Evolutionary conservation across 2,329 filamentous ascomycete genomes (phyloP).

Genomic region (Aspergillus pseudoviridinutans): DNA sequence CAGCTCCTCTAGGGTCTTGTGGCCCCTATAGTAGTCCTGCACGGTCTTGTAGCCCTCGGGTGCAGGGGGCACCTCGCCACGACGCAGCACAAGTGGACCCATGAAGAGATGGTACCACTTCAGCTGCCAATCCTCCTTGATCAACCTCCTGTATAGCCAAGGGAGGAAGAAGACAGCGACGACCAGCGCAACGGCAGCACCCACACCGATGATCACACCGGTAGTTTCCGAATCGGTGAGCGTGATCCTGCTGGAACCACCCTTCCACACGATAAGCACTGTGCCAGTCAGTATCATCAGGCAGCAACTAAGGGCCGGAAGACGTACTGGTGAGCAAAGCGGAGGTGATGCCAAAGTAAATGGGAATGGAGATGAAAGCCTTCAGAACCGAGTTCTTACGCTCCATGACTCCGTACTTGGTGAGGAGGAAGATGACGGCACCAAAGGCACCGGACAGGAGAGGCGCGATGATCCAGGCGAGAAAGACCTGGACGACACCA

Average conservation of each 20-base stretch:
- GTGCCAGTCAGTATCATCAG: not conserved
- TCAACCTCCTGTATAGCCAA: constrained; percentile 13
- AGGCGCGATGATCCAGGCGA: constrained; percentile 18
- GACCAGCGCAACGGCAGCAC: constrained; percentile 8
- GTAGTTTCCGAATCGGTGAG: constrained; percentile 8
- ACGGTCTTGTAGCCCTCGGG: constrained; percentile 6
- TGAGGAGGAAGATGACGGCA: constrained; percentile 14
- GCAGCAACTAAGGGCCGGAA: not conserved
- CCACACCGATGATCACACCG: constrained; percentile 12
- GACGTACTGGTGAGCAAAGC: constrained; percentile 14
- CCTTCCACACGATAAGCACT: constrained; percentile 22
- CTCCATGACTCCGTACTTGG: constrained; percentile 12
- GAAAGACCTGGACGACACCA: constrained; percentile 17
- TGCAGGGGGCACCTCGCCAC: constrained; percentile 9
- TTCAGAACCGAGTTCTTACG: constrained; percentile 9
- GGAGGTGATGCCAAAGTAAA: constrained; percentile 16
- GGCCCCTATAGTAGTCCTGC: constrained; percentile 15
- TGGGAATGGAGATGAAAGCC: constrained; percentile 10
- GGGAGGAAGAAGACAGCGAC: constrained; percentile 10
- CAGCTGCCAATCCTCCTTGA: constrained; percentile 14
- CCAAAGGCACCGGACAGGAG: constrained; percentile 11
- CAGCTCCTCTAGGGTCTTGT: constrained; percentile 16
- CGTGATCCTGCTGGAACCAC: constrained; percentile 11
- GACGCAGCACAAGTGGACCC: constrained; percentile 15
- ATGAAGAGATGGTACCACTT: constrained; percentile 9